phyloP scores from a whole-genome alignment of 108 stramenopile genomes.

The Epithemia pelagica region DNA sequence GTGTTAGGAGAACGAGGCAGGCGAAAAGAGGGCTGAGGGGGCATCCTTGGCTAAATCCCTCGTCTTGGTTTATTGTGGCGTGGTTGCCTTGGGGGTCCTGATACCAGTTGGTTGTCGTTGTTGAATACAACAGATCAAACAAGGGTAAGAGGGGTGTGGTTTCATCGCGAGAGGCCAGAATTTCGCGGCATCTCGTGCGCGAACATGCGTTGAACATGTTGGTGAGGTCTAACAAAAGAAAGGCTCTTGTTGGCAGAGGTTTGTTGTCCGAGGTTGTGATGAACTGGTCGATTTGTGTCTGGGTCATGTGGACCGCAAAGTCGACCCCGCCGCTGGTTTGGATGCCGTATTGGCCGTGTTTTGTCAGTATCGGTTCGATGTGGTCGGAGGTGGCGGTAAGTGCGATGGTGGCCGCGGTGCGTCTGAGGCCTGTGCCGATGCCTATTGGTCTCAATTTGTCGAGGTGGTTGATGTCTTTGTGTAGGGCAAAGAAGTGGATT shows the following conservation, averaged over 20 bases:
- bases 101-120: neutral
- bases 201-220: neutral
- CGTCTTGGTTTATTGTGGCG: neutral
- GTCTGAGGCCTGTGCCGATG: neutral
- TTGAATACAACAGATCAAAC: neutral
- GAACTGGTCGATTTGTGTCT: neutral
- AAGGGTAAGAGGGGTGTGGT: neutral
- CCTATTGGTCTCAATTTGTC: neutral
- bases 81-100: neutral
- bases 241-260: neutral
- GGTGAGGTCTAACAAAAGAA: neutral
- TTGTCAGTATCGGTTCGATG: neutral
- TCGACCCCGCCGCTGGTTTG: neutral
- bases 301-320: neutral
- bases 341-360: neutral
- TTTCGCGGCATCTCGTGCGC: neutral
- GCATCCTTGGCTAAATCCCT: neutral
- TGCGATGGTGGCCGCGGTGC: neutral
- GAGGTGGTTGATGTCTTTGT: neutral
- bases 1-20: neutral
- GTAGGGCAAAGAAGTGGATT: neutral
- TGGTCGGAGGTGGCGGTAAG: neutral
- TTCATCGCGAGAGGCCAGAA: neutral
- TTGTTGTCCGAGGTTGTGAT: too few relatives aligned
- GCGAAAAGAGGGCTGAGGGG: neutral